Evolutionary conservation across 2,329 filamentous ascomycete species (phyloP).

Genomic region (Fusarium penzigii): DNA sequence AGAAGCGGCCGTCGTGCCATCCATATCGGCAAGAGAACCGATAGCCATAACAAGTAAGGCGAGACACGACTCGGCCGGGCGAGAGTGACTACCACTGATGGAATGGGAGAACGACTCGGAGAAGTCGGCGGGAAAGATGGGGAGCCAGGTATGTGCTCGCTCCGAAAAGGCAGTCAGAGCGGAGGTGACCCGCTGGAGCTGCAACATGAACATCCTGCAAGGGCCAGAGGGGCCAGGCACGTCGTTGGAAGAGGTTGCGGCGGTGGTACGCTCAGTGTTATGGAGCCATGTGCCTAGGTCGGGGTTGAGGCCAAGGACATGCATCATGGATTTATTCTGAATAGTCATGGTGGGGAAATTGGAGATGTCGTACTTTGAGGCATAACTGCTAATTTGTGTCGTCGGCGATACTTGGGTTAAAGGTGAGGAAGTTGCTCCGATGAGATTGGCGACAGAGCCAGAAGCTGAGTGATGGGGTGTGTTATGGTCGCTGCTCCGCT

Average conservation of each 20-base stretch:
- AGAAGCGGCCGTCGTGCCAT: not conserved
- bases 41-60: not conserved
- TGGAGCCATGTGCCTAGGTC: not conserved
- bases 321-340: slow-evolving; percentile 2
- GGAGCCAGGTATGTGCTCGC: slow-evolving; percentile 1
- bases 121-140: slow-evolving; percentile 1
- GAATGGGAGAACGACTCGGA: not conserved
- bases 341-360: slow-evolving; percentile 3
- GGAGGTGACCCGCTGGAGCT: not conserved
- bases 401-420: not conserved
- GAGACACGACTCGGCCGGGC: not conserved
- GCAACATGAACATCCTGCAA: not conserved
- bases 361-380: not conserved
- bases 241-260: not conserved
- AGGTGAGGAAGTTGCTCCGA: not conserved
- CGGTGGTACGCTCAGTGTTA: not conserved
- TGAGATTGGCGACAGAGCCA: too few species aligned
- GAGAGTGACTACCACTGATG: not conserved
- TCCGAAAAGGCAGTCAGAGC: not conserved
- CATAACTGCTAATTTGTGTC: too few species aligned
- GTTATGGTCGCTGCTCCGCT: not conserved
- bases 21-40: not conserved
- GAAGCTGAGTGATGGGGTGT: too few species aligned
- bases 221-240: not conserved
- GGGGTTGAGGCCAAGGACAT: slow-evolving; percentile 2